Evolutionary conservation across 306 rosid species (phyloP).

Genomic region (Echinosophora koreensis): DNA sequence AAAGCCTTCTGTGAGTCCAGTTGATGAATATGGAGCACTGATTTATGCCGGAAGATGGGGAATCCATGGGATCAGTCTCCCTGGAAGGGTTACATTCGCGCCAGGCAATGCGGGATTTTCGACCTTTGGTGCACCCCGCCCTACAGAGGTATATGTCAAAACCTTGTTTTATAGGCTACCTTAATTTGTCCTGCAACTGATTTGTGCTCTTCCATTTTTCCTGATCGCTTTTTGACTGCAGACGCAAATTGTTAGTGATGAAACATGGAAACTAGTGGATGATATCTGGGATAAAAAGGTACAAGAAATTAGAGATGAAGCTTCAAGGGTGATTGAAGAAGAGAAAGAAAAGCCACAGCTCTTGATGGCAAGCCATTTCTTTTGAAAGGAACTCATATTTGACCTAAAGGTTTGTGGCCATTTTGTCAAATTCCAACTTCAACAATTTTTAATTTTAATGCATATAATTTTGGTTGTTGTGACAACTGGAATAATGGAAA

Average conservation of each 20-base stretch:
- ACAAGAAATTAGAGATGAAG: conserved; percentile 73
- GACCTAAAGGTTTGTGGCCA: conserved; percentile 46
- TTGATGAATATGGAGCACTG: conserved; percentile 94
- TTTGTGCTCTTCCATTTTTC: conserved; percentile 17
- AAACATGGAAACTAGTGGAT: conserved; percentile 94
- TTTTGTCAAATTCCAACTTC: conserved; percentile 20
- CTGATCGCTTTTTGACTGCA: conserved; percentile 55
- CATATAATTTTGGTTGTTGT: conserved; percentile 13
- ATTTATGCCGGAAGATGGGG: conserved; percentile 96
- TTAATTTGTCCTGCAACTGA: conserved; percentile 37
- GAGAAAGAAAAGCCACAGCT: conserved; percentile 87
- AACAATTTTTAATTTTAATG: not conserved
- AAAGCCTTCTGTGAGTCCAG: conserved; percentile 81
- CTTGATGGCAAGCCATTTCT: conserved; percentile 90
- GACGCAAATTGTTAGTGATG: conserved; percentile 86
- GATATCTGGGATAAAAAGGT: conserved; percentile 84
- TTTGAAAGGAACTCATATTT: conserved; percentile 58
- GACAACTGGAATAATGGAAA: conserved; percentile 37
- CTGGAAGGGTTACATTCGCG: conserved; percentile 95
- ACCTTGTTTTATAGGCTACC: conserved; percentile 38
- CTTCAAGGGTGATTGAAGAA: conserved; percentile 76
- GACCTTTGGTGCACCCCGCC: conserved; percentile 94
- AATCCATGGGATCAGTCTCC: conserved; percentile 84
- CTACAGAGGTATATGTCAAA: conserved; percentile 72
- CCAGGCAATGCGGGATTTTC: conserved; percentile 91